Conservation (phyloP, 164 flowering plant genomes). For the Amborella trichopoda region DNA sequence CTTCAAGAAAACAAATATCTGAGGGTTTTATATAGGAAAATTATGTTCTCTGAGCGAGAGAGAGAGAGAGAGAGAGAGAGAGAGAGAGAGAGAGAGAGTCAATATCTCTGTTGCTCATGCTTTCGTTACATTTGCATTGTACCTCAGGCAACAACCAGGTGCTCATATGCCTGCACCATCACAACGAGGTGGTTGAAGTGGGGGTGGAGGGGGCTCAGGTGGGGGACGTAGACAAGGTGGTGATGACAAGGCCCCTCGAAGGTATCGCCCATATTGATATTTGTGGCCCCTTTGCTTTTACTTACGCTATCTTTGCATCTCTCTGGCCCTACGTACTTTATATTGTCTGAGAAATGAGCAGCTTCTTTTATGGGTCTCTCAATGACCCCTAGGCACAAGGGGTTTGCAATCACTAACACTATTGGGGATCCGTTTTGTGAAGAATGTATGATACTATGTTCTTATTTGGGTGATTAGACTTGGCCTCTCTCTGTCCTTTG, state of each 20-base stretch:
- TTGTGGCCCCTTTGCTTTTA: no score
- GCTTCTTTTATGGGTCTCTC: no score
- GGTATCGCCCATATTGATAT: conserved; percentile 12
- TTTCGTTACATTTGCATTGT: not conserved
- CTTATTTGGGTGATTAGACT: no score
- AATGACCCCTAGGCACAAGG: no score
- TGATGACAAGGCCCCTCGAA: conserved; percentile 7
- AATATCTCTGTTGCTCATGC: not conserved
- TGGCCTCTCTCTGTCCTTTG: no score
- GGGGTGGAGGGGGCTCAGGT: conserved; percentile 7
- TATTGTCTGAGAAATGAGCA: no score
- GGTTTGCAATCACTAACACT: no score
- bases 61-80: not conserved
- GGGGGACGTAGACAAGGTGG: conserved; percentile 3
- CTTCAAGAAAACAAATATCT: not conserved
- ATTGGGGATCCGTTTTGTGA: no score
- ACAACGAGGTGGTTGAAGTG: conserved; percentile 5
- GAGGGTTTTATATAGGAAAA: not conserved
- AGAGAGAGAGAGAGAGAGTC: not conserved
- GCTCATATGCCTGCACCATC: conserved; percentile 1
- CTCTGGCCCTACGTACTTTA: no score
- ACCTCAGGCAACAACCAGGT: conserved; percentile 11
- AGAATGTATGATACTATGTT: no score
- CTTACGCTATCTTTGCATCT: no score
- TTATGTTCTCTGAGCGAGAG: not conserved